A percentile compares a stretch with the other conserved stretches of the same genome.
Conservation (phyloP, 495 filamentous ascomycete genomes). For the Massariosphaeria phaeospora region DNA sequence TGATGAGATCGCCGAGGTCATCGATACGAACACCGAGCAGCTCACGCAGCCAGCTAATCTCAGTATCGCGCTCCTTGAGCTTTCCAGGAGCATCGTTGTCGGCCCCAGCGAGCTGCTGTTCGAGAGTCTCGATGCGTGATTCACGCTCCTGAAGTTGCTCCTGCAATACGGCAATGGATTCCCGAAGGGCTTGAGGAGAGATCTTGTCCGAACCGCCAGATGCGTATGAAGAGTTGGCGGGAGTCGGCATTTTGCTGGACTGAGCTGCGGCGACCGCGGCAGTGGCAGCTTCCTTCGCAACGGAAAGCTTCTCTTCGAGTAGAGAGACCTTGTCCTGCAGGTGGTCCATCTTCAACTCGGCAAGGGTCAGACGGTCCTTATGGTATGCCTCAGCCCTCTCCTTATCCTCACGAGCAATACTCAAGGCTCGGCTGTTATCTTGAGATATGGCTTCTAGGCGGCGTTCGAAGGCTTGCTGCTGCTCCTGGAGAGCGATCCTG, state of each 20-base stretch:
- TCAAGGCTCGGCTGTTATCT: conserved; percentile 68
- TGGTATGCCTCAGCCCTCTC: conserved; percentile 37
- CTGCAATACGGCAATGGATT: conserved; percentile 92
- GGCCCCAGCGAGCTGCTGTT: conserved; percentile 59
- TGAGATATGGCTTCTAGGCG: conserved; percentile 58
- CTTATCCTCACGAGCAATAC: conserved; percentile 49
- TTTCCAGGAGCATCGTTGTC: conserved; percentile 72
- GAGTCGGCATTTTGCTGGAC: conserved; percentile 47
- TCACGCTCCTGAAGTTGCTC: conserved; percentile 95
- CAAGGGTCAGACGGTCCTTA: conserved; percentile 64
- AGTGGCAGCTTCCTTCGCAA: conserved; percentile 82
- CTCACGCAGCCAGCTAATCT: conserved; percentile 92
- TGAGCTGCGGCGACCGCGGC: conserved; percentile 83
- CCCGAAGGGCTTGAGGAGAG: conserved; percentile 86
- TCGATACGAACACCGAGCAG: conserved; percentile 83
- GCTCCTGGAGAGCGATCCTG: conserved; percentile 61
- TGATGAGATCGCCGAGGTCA: conserved; percentile 88
- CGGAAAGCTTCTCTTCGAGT: conserved; percentile 82
- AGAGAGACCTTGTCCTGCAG: conserved; percentile 74
- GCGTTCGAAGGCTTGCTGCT: conserved; percentile 65
- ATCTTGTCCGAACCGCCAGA: conserved; percentile 72
- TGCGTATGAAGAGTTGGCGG: conserved; percentile 41
- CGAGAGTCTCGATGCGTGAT: conserved; percentile 77
- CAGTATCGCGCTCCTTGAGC: conserved; percentile 83
- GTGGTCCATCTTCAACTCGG: conserved; percentile 72